Conservation (phyloP, 345 rosid genomes). For the Microcos paniculata region DNA sequence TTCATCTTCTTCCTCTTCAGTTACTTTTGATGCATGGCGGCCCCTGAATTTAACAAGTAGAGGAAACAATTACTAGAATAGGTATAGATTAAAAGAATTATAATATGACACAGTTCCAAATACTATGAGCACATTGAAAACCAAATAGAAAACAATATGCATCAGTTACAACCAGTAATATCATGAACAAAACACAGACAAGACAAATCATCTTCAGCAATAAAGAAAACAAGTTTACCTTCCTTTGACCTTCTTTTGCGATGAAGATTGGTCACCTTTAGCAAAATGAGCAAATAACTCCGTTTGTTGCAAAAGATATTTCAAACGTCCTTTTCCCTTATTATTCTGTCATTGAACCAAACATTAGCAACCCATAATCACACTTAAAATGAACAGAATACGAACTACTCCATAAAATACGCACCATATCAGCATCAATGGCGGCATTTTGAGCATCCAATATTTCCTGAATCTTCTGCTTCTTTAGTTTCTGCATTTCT, state of each 20-base stretch:
- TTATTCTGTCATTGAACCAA: slow-evolving; percentile 58
- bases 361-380: slow-evolving; percentile 9
- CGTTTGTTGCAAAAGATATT: slow-evolving; percentile 92
- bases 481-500: slow-evolving; percentile 89
- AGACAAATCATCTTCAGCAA: not conserved
- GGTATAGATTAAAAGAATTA: no score
- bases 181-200: not conserved
- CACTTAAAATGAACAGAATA: not conserved
- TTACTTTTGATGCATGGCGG: slow-evolving; percentile 93
- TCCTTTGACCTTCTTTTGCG: slow-evolving; percentile 78
- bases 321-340: slow-evolving; percentile 82
- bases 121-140: not conserved
- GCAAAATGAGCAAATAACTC: slow-evolving; percentile 99
- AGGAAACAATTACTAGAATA: not conserved
- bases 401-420: not conserved
- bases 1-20: slow-evolving; percentile 99
- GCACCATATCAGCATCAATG: slow-evolving; percentile 91
- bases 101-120: no score
- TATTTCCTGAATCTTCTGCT: slow-evolving; percentile 91
- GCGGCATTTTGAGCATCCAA: slow-evolving; percentile 89
- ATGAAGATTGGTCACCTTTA: slow-evolving; percentile 71
- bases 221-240: slow-evolving; percentile 44
- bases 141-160: not conserved
- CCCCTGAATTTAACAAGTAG: slow-evolving; percentile 52
- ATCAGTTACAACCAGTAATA: not conserved